Evolutionary conservation across 2,329 filamentous ascomycete genomes (phyloP), one percentile per base, ranked within the genome.

Genomic region (Ceratocystis albifundus): DNA sequence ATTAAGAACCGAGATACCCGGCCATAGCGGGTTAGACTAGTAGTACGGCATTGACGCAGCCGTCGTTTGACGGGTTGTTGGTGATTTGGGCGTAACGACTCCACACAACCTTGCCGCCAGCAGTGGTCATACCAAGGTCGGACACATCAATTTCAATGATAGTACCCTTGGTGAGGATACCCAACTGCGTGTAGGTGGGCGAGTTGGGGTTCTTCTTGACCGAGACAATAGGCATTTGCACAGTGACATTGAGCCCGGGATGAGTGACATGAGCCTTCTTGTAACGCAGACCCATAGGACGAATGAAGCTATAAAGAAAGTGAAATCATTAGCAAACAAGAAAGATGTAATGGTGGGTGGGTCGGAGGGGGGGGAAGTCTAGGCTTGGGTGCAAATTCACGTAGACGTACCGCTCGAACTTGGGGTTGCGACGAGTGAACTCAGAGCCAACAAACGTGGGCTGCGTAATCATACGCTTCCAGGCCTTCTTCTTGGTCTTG

Each of bases 81-180:
- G 81, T 81, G 55, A 89, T 81, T 76, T 91, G 88, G 6, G 88
- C 89, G 77, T 87, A 94, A 70, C 89, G 82, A 71, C 90, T 91
- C 92, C 92, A 96, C 5, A 93, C 90, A 7, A 96, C 90, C 78
- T 96, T 96, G 69, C 94, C 94, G 69, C 86, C 87, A 1, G 92
- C 88, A 2, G 94, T 97, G 17, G 95, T 90, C 69, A 97, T 80
- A 69, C 94, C 94, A 69, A 97, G 77, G 75, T 99, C 94, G 66
- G 84, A 88, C 36, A 96, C 91, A 74, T 99, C 96, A 72, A 97
- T 91, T 77, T 97, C 93, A 73, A 93, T 85, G 62, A 80, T 75
- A 0, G 78, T 93, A 70, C 90, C 90, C 77, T 91, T 91, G 61
- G 89, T 93, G 72, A 96, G 76, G 2, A 96, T 92, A 69, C 93